These are phyloP conservation scores for Hypocrella siamensis DNA, from an alignment of 2,329 filamentous ascomycete species.

Conservation along the genomic window DNA sequence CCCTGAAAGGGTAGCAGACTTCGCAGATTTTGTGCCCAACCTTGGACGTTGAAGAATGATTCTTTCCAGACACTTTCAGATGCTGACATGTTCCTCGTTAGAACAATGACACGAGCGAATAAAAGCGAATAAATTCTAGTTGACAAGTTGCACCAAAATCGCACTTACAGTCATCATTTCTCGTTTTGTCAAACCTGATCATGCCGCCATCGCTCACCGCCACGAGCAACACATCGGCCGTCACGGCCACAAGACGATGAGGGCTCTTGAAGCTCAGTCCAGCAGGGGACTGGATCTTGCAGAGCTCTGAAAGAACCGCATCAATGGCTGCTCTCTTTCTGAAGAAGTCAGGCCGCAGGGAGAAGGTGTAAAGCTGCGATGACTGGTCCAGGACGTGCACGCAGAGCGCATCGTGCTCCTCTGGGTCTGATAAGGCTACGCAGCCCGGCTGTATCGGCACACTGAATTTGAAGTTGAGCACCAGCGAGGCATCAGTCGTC, in stretches of 20 bases:
- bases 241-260: constrained; percentile 65
- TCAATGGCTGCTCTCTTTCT: constrained; percentile 53
- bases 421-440: constrained; percentile 66
- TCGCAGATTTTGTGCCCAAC: constrained; percentile 52
- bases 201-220: constrained; percentile 69
- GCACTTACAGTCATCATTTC: constrained; percentile 27
- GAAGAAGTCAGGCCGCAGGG: constrained; percentile 72
- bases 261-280: constrained; percentile 63
- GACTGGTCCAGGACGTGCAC: constrained; percentile 66
- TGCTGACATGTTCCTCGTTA: too few species aligned
- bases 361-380: constrained; percentile 72
- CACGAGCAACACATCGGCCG: constrained; percentile 58
- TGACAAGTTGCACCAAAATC: too few species aligned
- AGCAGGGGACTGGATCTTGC: constrained; percentile 58
- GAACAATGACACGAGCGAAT: too few species aligned
- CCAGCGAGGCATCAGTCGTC: constrained; percentile 54
- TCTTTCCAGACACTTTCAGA: constrained; percentile 43
- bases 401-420: constrained; percentile 61
- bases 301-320: constrained; percentile 58
- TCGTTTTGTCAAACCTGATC: constrained; percentile 50
- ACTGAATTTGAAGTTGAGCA: constrained; percentile 64
- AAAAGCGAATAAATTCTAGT: too few species aligned
- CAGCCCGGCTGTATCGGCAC: constrained; percentile 60
- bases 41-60: constrained; percentile 56
- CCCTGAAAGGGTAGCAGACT: constrained; percentile 52